A percentile compares a stretch with the other conserved stretches of the same genome.
These are phyloP conservation scores for Leonotis leonurus DNA, from an alignment of 257 asterid species.

Conservation along the genomic window DNA sequence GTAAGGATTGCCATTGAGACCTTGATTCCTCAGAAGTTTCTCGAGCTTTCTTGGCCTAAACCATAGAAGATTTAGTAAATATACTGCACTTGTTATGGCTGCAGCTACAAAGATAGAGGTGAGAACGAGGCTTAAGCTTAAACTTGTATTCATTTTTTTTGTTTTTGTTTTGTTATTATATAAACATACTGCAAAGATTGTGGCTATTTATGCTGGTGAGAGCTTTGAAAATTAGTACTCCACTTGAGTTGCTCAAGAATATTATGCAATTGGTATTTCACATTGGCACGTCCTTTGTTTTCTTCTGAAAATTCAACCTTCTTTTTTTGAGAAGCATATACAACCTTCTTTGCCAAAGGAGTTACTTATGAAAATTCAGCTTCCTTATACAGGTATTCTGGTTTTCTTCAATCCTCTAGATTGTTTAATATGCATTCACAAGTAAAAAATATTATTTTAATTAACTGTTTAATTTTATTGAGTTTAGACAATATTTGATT, in stretches of 20 bases:
- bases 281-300: background rate
- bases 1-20: slow-evolving; percentile 26
- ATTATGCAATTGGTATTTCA: background rate
- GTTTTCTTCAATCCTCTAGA: background rate
- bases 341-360: background rate
- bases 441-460: too few species aligned
- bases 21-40: slow-evolving; percentile 23
- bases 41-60: slow-evolving; percentile 28
- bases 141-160: background rate
- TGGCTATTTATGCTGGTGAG: background rate
- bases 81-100: background rate
- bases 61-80: slow-evolving; percentile 18
- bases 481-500: too few species aligned
- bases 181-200: background rate
- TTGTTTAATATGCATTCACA: too few species aligned
- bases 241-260: background rate
- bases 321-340: background rate
- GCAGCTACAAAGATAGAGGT: slow-evolving; percentile 1
- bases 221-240: background rate
- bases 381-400: background rate
- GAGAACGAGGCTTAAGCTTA: background rate
- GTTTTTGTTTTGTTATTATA: background rate
- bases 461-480: too few species aligned
- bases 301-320: background rate
- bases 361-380: background rate